A percentile compares a stretch with the other conserved stretches of the same genome.
phyloP scores from a whole-genome alignment of 805 yeast species.

The Candida methanosorbosa region DNA sequence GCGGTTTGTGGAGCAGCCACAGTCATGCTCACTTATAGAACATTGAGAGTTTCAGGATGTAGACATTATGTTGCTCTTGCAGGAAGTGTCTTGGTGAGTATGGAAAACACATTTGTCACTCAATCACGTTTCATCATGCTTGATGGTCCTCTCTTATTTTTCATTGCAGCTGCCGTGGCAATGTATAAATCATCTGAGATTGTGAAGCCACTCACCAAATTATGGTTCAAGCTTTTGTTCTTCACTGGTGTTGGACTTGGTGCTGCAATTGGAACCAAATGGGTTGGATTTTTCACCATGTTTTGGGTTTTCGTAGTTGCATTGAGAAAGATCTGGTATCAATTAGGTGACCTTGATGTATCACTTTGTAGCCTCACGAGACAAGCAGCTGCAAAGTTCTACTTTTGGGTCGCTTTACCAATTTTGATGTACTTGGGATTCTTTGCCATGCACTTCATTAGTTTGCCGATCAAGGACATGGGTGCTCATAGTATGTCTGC shows the following conservation, averaged over 20 bases:
- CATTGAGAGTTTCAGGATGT: slow-evolving; percentile 48
- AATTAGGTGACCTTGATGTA: slow-evolving; percentile 59
- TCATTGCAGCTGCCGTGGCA: slow-evolving; percentile 35
- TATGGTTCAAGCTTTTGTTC: slow-evolving; percentile 46
- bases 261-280: slow-evolving; percentile 51
- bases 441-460: slow-evolving; percentile 49
- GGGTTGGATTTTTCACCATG: slow-evolving; percentile 62
- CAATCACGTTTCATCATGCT: slow-evolving; percentile 47
- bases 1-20: slow-evolving; percentile 46
- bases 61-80: slow-evolving; percentile 39
- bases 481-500: slow-evolving; percentile 61
- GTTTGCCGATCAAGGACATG: slow-evolving; percentile 40
- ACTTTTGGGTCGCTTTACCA: slow-evolving; percentile 46
- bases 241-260: slow-evolving; percentile 45
- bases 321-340: slow-evolving; percentile 49
- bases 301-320: slow-evolving; percentile 51
- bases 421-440: slow-evolving; percentile 43
- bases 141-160: slow-evolving; percentile 37
- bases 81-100: slow-evolving; percentile 40
- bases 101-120: slow-evolving; percentile 61
- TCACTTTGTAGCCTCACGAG: slow-evolving; percentile 26
- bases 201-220: slow-evolving; percentile 31
- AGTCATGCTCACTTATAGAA: slow-evolving; percentile 43
- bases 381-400: slow-evolving; percentile 31
- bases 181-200: slow-evolving; percentile 15